Conservation (phyloP, 192 early-diverging fungal species). For the Coemansia sp. region DNA sequence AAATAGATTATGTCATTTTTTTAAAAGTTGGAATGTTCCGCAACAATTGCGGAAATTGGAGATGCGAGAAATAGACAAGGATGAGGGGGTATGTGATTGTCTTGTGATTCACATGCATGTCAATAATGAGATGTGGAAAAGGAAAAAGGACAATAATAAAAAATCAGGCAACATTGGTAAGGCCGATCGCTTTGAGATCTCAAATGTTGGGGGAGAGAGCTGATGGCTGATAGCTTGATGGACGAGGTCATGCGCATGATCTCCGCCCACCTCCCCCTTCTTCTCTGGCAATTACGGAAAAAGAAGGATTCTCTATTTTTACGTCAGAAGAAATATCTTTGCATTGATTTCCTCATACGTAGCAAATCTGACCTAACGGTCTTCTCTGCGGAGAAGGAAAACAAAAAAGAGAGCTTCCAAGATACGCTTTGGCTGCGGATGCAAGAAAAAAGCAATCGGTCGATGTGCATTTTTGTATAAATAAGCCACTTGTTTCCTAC, state of each 20-base stretch:
- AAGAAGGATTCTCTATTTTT: conserved; percentile 11
- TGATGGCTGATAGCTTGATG: neutral
- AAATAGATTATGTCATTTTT: neutral
- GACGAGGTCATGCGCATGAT: conserved; percentile 1
- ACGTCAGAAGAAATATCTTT: neutral
- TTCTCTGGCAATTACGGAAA: neutral
- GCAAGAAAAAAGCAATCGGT: neutral
- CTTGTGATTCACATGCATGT: neutral
- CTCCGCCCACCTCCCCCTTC: neutral
- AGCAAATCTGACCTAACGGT: neutral
- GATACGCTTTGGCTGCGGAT: neutral
- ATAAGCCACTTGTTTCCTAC: neutral
- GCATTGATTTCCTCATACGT: conserved; percentile 10
- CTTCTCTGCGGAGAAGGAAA: conserved; percentile 6
- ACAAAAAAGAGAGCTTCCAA: neutral
- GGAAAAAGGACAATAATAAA: neutral
- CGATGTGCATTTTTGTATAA: neutral
- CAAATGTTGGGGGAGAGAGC: neutral
- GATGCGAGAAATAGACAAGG: neutral
- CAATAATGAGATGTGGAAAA: neutral
- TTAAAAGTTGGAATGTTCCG: neutral
- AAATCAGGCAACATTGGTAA: conserved; percentile 2
- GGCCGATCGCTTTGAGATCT: neutral
- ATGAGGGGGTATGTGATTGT: neutral
- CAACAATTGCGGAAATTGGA: neutral